These are phyloP conservation scores for Ceratobasidium papillatum DNA, from an alignment of 1,284 basidiomycete genomes.

Conservation along the genomic window DNA sequence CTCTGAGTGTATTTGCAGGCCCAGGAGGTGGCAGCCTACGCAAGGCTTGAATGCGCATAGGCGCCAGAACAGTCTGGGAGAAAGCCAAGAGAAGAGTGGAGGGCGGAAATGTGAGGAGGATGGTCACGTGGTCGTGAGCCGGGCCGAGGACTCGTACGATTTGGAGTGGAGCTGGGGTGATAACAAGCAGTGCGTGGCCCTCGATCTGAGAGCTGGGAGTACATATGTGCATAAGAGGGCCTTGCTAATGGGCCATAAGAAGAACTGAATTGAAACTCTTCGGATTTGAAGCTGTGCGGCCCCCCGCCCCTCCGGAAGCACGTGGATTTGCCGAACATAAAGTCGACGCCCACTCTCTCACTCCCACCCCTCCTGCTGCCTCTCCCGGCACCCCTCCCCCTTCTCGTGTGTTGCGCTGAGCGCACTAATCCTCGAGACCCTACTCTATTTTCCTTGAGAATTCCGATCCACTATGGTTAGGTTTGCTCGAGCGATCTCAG, in stretches of 20 bases:
- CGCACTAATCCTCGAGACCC: not conserved
- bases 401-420: conserved; percentile 12
- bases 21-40: conserved; percentile 22
- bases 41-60: conserved; percentile 39
- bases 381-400: not conserved
- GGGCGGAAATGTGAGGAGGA: conserved; percentile 8
- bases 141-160: conserved; percentile 8
- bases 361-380: not conserved
- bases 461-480: not conserved
- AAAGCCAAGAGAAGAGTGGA: not conserved
- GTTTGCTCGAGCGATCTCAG: conserved; percentile 6
- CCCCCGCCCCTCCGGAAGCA: conserved; percentile 11
- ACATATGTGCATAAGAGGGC: not conserved
- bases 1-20: not conserved
- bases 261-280: not conserved
- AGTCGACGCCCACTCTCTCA: conserved; percentile 5
- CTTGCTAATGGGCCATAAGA: not conserved
- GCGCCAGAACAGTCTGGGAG: conserved; percentile 9
- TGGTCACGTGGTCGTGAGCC: conserved; percentile 21
- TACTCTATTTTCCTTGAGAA: not conserved
- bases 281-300: conserved; percentile 14
- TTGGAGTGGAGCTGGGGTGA: not conserved
- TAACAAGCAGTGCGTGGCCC: no score
- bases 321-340: conserved; percentile 35
- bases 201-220: not conserved